Conservation (phyloP, 2,329 filamentous ascomycete species). For the Raffaelea deltoideospora region DNA sequence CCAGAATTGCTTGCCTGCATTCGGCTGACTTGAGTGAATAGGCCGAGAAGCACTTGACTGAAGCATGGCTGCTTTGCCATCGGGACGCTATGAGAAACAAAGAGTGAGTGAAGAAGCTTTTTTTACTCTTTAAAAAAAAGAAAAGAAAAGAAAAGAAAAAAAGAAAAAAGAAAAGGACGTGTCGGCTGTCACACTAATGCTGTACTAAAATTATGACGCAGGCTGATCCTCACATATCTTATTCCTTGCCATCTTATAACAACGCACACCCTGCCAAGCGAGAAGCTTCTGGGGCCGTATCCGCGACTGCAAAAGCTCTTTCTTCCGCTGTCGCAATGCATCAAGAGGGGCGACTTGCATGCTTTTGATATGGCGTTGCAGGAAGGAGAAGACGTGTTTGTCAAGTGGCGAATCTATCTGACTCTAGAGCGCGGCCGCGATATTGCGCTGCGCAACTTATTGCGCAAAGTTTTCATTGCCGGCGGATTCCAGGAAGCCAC, state of each 20-base stretch:
- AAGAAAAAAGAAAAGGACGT: too few species aligned
- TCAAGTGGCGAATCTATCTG: conserved; percentile 84
- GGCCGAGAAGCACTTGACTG: conserved; percentile 66
- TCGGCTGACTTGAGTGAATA: too few species aligned
- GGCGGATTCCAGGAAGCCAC: conserved; percentile 71
- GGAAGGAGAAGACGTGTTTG: conserved; percentile 79
- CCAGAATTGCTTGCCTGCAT: too few species aligned
- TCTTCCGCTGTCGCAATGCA: conserved; percentile 59
- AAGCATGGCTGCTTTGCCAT: conserved; percentile 73
- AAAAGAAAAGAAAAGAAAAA: too few species aligned
- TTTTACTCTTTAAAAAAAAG: too few species aligned
- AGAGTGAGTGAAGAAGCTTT: conserved; percentile 49
- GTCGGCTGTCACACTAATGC: too few species aligned
- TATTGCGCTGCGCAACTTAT: conserved; percentile 77
- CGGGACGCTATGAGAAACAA: conserved; percentile 57
- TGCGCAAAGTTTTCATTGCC: conserved; percentile 78
- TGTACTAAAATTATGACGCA: conserved; percentile 17
- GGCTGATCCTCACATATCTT: conserved; percentile 83
- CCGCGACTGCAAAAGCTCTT: conserved; percentile 67
- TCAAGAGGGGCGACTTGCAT: conserved; percentile 67
- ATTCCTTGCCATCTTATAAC: conserved; percentile 88
- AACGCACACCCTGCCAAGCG: conserved; percentile 67
- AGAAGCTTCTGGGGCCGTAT: conserved; percentile 54
- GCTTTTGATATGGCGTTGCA: conserved; percentile 73
- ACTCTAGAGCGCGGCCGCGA: conserved; percentile 87